phyloP scores from a whole-genome alignment of 768 basidiomycete species.

The Leccinum olivaceopallidum region DNA sequence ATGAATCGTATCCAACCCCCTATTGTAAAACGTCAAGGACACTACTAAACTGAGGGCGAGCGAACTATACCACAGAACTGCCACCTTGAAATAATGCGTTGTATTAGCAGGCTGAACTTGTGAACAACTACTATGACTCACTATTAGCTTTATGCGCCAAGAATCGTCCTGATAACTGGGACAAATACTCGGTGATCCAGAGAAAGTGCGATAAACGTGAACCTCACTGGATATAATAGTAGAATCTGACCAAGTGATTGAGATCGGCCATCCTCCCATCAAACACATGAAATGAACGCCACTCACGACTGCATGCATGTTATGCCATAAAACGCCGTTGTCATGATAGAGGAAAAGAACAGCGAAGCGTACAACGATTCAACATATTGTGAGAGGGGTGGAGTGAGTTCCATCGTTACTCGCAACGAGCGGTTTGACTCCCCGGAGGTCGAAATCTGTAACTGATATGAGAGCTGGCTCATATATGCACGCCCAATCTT shows the following conservation, averaged over 20 bases:
- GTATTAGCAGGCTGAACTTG: neutral
- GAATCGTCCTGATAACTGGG: slow-evolving; percentile 12
- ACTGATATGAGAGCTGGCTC: neutral
- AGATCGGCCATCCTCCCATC: neutral
- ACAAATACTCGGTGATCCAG: neutral
- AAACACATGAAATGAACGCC: neutral
- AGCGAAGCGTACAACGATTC: neutral
- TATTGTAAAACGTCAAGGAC: neutral
- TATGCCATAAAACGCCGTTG: neutral
- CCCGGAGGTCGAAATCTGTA: neutral
- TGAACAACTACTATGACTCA: slow-evolving; percentile 3
- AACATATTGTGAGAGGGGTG: neutral
- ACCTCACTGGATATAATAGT: slow-evolving; percentile 4
- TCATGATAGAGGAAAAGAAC: neutral
- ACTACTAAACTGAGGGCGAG: neutral
- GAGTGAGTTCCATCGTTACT: neutral
- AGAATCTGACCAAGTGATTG: neutral
- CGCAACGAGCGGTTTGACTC: neutral
- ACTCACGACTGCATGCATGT: neutral
- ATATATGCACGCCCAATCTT: neutral
- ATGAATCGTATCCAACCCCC: slow-evolving; percentile 13
- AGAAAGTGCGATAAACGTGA: neutral
- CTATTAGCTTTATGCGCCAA: slow-evolving; percentile 6
- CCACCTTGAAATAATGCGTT: slow-evolving; percentile 3
- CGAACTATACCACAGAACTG: slow-evolving; percentile 6